Evolutionary conservation across 2,329 filamentous ascomycete species (phyloP).

Genomic region (Ceratocystis eucalypticola): DNA sequence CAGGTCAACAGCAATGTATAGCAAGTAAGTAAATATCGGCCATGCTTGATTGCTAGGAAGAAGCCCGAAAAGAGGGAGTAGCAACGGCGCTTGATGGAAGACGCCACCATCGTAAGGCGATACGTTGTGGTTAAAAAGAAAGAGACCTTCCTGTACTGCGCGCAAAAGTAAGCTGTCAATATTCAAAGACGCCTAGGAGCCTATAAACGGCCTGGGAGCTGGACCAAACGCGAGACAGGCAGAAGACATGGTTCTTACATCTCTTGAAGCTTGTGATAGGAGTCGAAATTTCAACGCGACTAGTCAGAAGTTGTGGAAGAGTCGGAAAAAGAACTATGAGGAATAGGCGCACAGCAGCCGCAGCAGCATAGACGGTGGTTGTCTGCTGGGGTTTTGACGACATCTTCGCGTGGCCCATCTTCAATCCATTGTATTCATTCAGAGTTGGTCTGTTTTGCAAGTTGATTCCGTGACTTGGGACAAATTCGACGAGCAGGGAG

Average conservation of each 20-base stretch:
- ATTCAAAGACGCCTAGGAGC: background rate
- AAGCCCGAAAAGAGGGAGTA: conserved; percentile 82
- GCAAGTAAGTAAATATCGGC: conserved; percentile 60
- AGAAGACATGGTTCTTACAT: conserved; percentile 42
- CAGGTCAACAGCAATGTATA: conserved; percentile 73
- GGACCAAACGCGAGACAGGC: background rate
- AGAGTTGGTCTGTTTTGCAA: background rate
- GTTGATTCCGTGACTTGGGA: background rate
- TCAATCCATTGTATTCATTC: conserved; percentile 18
- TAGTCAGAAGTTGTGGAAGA: conserved; percentile 72
- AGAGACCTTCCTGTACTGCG: conserved; percentile 86
- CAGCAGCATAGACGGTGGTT: conserved; percentile 51
- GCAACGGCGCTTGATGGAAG: conserved; percentile 67
- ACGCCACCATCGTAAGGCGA: conserved; percentile 93
- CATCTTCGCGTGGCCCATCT: conserved; percentile 15
- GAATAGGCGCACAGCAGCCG: conserved; percentile 63
- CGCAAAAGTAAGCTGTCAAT: conserved; percentile 2
- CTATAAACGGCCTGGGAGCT: background rate
- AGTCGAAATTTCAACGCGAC: conserved; percentile 90
- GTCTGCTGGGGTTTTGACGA: conserved; percentile 17
- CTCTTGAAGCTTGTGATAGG: conserved; percentile 97
- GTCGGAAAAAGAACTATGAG: conserved; percentile 71
- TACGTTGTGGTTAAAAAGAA: conserved; percentile 89
- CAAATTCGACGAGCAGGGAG: background rate
- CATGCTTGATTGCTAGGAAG: conserved; percentile 56